Evolutionary conservation across 2,329 filamentous ascomycete genomes (phyloP).

Genomic region (Elsinoe perseae): DNA sequence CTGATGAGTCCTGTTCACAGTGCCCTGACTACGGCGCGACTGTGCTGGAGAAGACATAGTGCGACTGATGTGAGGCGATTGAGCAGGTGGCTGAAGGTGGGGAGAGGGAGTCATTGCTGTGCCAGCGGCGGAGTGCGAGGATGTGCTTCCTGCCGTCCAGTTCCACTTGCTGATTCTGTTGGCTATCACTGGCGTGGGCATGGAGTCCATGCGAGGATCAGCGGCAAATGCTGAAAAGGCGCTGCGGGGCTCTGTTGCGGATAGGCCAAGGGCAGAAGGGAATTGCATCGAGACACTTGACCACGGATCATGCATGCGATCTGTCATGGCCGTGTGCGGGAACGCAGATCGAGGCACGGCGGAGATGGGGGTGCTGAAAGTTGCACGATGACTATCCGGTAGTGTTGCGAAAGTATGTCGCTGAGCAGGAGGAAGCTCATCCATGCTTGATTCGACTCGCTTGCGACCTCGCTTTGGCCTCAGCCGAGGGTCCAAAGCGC

Average conservation of each 20-base stretch:
- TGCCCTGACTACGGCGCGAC: background rate
- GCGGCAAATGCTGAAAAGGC: conserved; percentile 13
- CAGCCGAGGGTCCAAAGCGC: conserved; percentile 72
- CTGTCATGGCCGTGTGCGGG: conserved; percentile 48
- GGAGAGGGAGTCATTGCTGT: conserved; percentile 16
- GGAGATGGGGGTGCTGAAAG: conserved; percentile 35
- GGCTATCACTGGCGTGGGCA: background rate
- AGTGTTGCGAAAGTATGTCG: conserved; percentile 17
- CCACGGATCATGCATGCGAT: conserved; percentile 46
- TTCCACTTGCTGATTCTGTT: conserved; percentile 11
- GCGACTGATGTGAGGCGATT: background rate
- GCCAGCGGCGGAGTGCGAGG: conserved; percentile 20
- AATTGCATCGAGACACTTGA: conserved; percentile 28
- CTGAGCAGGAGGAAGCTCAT: conserved; percentile 20
- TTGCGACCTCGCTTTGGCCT: conserved; percentile 55
- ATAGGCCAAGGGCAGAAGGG: background rate
- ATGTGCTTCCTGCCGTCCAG: background rate
- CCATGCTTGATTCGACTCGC: conserved; percentile 24
- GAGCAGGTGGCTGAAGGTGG: background rate
- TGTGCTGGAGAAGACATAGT: background rate
- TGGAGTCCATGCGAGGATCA: conserved; percentile 4
- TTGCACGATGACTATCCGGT: conserved; percentile 14
- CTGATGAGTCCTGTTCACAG: conserved; percentile 27
- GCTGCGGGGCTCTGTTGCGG: conserved; percentile 9
- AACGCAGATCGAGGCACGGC: conserved; percentile 46